Evolutionary conservation across 2,329 filamentous ascomycete species (phyloP), one percentile per base, ranked within the genome.

Genomic region (Botrytis squamosa): DNA sequence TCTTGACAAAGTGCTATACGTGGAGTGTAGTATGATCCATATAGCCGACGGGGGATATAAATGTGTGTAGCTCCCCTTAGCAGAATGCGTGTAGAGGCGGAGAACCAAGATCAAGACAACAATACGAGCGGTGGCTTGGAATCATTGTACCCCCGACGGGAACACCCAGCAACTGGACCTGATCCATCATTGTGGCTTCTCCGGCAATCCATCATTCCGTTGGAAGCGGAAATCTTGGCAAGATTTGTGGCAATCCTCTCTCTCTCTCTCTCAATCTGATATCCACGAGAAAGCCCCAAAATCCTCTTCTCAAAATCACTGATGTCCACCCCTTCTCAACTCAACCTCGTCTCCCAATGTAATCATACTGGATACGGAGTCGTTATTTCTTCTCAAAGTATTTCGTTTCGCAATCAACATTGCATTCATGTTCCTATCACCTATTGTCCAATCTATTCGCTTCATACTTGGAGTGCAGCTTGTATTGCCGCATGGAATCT

Each of bases 401-500:
- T 49, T 18, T n/a, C n/a, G 40, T 46, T 20, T 66, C 20, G 44
- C 14, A 18, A 52, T 66, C 60, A 66, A 33, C 18, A 16, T 52
- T 5, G 33, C 7, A 66, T 65, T 71, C 70, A 71, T 71, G 6
- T 59, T 16, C n/a, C 44, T 66, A 9, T 36, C 40, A 8, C 46
- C 60, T 55, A 71, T 71, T 20, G n/a, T 40, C 70, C 60, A 66
- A 29, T 66, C 38, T 38, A 29, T 52, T 33, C 36, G 42, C 33
- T 71, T 71, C 20, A 20, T 36, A 29, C 20, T 25, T 12, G 38
- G 22, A 38, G 22, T 18, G 25, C 46, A 66, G 20, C n/a, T 55
- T 20, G 20, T 42, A 12, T 66, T 71, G 14, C 18, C 60, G 38
- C 70, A 71, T 40, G 60, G 44, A 22, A 16, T 14, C 10, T 66